Base-by-base conservation (phyloP, 495 filamentous ascomycete species). In the Aspergillus nidulans region DNA sequence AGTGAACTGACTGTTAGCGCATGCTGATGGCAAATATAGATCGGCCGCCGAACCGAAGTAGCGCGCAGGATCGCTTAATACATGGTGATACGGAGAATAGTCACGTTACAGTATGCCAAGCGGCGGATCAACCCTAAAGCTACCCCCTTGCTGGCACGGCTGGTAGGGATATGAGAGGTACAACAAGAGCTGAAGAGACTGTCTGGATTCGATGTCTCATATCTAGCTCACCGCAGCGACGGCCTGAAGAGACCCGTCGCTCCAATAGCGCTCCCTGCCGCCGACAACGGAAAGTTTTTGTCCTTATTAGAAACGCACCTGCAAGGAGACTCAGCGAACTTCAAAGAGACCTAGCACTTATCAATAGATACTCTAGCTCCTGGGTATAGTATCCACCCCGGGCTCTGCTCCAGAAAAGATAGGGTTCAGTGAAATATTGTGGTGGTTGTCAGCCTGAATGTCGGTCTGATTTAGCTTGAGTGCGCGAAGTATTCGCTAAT, bases 241-340 rank as follows among this genome's bases (percentile, higher is more conserved):
- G 18, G 9, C 19, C 10, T 40, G 24, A 21, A 6, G 21, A 13
- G 3, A 6, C 2, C 30, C 12, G 19, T 23, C 30, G 25, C 28
- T 49, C 34, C 36, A 21, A 25, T 49, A 18, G 18, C 30, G 30
- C 32, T 38, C 36, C 20, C n/a, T 12, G 25, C 32, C 16, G 16
- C 38, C 9, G 32, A 20, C 32, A 25, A 13, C 4, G 15, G 25
- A 49, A n/a, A 6, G 19, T 19, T 38, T 49, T 54, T 44, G 7
- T 28, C 18, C 20, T 34, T 45, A 49, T n/a, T 34, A 54, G 45
- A 51, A 49, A 54, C 39, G 34, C 10, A n/a, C 16, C 51, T 56
- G 60, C 56, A 59, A 59, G 60, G 56, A 59, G 60, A 46, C 48
- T 56, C 39, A 57, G 48, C 45, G 9, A 45, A 24, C 41, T 44